Conservation (phyloP, 306 rosid genomes). For the Luffa acutangula region DNA sequence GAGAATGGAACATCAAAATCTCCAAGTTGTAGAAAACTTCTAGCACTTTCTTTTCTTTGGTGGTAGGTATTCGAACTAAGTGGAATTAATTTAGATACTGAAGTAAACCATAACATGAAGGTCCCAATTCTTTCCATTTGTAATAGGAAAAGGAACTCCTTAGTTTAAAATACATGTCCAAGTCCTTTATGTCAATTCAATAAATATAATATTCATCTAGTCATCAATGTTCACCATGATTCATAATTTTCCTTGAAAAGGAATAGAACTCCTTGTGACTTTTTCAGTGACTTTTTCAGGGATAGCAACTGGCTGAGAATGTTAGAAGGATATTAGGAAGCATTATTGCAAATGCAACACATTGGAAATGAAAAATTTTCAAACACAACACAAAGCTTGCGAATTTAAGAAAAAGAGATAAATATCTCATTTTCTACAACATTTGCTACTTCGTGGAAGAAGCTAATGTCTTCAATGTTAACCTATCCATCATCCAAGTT, state of each 20-base stretch:
- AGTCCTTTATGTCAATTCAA: not conserved
- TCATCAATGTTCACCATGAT: not conserved
- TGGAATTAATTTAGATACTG: not conserved
- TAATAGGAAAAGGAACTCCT: too few relatives aligned
- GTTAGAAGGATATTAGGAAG: not conserved
- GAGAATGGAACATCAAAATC: too few relatives aligned
- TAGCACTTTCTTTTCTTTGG: too few relatives aligned
- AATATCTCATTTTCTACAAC: not conserved
- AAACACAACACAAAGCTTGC: not conserved
- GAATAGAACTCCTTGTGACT: not conserved
- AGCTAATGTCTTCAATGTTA: not conserved
- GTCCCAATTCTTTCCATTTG: too few relatives aligned
- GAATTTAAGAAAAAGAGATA: not conserved
- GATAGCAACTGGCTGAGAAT: not conserved
- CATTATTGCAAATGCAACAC: not conserved
- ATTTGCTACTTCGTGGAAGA: not conserved
- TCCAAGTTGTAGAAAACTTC: too few relatives aligned
- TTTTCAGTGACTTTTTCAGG: not conserved
- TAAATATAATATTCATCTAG: not conserved
- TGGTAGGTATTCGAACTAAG: not conserved
- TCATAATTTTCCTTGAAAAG: not conserved
- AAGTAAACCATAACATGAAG: too few relatives aligned
- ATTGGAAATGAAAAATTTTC: not conserved
- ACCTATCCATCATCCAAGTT: not conserved
- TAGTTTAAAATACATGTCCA: not conserved